These are phyloP conservation scores for Fistulinella staudtii DNA, from an alignment of 1,284 basidiomycete species.

Conservation along the genomic window DNA sequence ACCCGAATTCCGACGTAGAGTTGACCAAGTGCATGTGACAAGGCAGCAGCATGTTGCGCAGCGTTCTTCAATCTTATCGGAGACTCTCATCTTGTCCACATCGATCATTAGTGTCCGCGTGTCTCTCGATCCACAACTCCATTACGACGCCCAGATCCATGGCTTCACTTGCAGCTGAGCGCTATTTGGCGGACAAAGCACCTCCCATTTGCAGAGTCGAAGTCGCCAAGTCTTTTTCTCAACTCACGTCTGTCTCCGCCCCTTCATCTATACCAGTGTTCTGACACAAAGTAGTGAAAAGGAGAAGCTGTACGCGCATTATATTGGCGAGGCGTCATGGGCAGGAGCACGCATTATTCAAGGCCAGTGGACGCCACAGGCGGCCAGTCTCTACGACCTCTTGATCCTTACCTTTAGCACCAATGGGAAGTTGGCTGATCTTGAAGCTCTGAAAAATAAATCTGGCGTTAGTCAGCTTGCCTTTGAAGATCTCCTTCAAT, in stretches of 20 bases:
- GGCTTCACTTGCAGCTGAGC: slow-evolving; percentile 44
- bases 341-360: slow-evolving; percentile 79
- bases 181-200: slow-evolving; percentile 65
- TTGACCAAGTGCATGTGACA: not conserved
- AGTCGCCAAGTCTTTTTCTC: slow-evolving; percentile 61
- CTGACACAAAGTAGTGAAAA: slow-evolving; percentile 42
- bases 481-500: slow-evolving; percentile 68
- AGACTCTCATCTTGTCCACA: slow-evolving; percentile 1
- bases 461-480: slow-evolving; percentile 55
- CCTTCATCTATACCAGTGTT: not conserved
- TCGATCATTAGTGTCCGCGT: slow-evolving; percentile 11
- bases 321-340: slow-evolving; percentile 68
- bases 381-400: slow-evolving; percentile 60
- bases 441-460: slow-evolving; percentile 48
- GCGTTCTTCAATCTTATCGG: slow-evolving; percentile 14
- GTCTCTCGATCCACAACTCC: not conserved
- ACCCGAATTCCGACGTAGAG: slow-evolving; percentile 6
- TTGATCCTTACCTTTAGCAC: slow-evolving; percentile 66
- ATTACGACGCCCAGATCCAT: slow-evolving; percentile 23
- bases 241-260: slow-evolving; percentile 48
- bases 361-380: slow-evolving; percentile 71
- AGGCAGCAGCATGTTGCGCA: slow-evolving; percentile 6
- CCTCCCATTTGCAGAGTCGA: slow-evolving; percentile 69
- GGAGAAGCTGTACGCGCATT: slow-evolving; percentile 77
- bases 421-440: slow-evolving; percentile 53